Conservation (phyloP, 805 yeast species). For the Wickerhamomyces sydowiorum region DNA sequence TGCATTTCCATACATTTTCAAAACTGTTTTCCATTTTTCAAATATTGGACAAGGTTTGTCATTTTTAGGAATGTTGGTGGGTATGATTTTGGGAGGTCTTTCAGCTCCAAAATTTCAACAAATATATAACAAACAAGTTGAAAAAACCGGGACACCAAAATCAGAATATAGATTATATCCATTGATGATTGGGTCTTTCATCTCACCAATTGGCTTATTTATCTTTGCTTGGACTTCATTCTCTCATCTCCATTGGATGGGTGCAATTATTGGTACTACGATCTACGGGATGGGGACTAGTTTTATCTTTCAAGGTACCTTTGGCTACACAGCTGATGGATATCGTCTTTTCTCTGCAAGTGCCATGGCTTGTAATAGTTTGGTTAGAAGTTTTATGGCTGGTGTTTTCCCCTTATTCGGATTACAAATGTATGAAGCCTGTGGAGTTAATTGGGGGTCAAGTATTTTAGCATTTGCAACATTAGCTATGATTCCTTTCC, state of each 20-base stretch:
- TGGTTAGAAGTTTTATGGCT: slow-evolving; percentile 47
- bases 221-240: slow-evolving; percentile 76
- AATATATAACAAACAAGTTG: slow-evolving; percentile 36
- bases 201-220: slow-evolving; percentile 60
- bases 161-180: slow-evolving; percentile 60
- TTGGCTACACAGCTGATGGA: slow-evolving; percentile 61
- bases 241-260: slow-evolving; percentile 62
- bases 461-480: slow-evolving; percentile 46
- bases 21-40: slow-evolving; percentile 43
- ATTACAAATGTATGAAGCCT: slow-evolving; percentile 45
- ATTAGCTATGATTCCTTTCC: slow-evolving; percentile 46
- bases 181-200: slow-evolving; percentile 59
- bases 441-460: slow-evolving; percentile 57
- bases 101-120: slow-evolving; percentile 39
- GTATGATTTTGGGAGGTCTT: slow-evolving; percentile 41
- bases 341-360: slow-evolving; percentile 51
- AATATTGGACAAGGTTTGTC: slow-evolving; percentile 57
- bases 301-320: slow-evolving; percentile 59
- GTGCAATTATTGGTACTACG: slow-evolving; percentile 65
- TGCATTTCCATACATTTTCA: slow-evolving; percentile 58
- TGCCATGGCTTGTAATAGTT: slow-evolving; percentile 44
- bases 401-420: slow-evolving; percentile 57
- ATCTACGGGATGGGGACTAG: slow-evolving; percentile 69
- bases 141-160: slow-evolving; percentile 37
- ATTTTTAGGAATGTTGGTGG: slow-evolving; percentile 53